Conservation (phyloP, 495 filamentous ascomycete genomes). For the Trichocladium uniseriatum region DNA sequence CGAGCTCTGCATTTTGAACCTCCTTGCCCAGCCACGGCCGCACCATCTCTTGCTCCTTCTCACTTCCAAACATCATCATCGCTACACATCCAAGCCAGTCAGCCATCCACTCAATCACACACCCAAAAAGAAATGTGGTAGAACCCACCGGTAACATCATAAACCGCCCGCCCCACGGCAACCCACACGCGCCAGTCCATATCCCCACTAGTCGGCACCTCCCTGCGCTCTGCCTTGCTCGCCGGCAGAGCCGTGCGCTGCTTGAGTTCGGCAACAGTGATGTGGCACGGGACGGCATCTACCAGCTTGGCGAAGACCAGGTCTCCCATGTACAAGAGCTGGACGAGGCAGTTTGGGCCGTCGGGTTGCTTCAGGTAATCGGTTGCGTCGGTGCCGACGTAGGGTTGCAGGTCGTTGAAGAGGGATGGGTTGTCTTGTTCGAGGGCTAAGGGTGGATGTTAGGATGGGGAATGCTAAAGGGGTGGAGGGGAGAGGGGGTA, state of each 20-base stretch:
- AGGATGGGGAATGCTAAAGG: neutral
- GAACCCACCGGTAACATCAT: conserved; percentile 5
- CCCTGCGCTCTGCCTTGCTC: neutral
- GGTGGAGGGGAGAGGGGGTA: neutral
- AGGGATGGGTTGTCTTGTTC: neutral
- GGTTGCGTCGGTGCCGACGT: neutral
- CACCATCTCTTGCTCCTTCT: neutral
- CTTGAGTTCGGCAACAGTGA: neutral
- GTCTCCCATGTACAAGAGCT: neutral
- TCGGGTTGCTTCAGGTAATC: neutral
- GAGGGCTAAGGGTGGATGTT: no score
- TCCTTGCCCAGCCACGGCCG: conserved; percentile 2
- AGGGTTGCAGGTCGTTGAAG: neutral
- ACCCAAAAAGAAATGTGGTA: no score
- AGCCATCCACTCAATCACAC: neutral
- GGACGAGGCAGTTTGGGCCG: neutral
- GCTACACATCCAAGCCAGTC: neutral
- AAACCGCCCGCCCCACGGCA: neutral
- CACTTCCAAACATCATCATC: neutral
- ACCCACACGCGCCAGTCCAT: neutral
- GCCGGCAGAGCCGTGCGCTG: neutral
- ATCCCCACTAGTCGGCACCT: neutral
- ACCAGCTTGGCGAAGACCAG: neutral
- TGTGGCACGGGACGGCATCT: neutral
- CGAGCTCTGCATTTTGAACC: neutral